phyloP scores from a whole-genome alignment of 2,329 filamentous ascomycete species.

The Fusarium sp. region DNA sequence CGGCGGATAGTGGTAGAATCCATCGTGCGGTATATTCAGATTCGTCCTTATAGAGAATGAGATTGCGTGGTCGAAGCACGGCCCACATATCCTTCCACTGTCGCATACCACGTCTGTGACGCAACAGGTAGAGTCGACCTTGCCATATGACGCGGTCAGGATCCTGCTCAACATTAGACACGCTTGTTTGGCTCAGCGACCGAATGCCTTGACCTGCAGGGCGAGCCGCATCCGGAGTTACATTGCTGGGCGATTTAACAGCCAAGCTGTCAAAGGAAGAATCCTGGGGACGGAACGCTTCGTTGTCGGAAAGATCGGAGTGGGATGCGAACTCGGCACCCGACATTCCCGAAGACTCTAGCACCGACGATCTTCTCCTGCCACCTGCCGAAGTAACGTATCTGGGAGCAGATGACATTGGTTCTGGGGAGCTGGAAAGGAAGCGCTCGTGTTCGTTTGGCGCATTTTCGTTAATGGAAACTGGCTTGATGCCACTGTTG shows the following conservation, averaged over 20 bases:
- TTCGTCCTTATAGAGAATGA: conserved; percentile 94
- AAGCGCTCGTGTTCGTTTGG: conserved; percentile 58
- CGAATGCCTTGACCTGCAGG: conserved; percentile 58
- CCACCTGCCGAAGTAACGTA: conserved; percentile 50
- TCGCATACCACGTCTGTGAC: conserved; percentile 83
- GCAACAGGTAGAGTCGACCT: conserved; percentile 87
- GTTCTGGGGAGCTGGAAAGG: conserved; percentile 73
- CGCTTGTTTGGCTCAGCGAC: conserved; percentile 75
- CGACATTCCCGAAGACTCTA: conserved; percentile 74
- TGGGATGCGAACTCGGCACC: conserved; percentile 80
- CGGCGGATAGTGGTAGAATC: conserved; percentile 80
- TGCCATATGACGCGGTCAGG: conserved; percentile 94
- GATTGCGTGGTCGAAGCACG: conserved; percentile 85
- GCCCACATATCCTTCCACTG: conserved; percentile 98
- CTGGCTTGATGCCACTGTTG: conserved; percentile 44
- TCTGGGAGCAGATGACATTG: conserved; percentile 54
- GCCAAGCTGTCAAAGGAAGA: conserved; percentile 66
- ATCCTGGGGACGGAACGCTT: conserved; percentile 63
- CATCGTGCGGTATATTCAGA: conserved; percentile 88
- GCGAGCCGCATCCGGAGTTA: conserved; percentile 42
- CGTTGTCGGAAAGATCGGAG: conserved; percentile 87
- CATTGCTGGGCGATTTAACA: conserved; percentile 54
- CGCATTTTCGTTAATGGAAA: conserved; percentile 41
- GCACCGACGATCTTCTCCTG: conserved; percentile 71
- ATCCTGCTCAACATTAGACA: conserved; percentile 68